Conservation (phyloP, 192 early-diverging fungal species). For the Gamsiella multidivaricata region DNA sequence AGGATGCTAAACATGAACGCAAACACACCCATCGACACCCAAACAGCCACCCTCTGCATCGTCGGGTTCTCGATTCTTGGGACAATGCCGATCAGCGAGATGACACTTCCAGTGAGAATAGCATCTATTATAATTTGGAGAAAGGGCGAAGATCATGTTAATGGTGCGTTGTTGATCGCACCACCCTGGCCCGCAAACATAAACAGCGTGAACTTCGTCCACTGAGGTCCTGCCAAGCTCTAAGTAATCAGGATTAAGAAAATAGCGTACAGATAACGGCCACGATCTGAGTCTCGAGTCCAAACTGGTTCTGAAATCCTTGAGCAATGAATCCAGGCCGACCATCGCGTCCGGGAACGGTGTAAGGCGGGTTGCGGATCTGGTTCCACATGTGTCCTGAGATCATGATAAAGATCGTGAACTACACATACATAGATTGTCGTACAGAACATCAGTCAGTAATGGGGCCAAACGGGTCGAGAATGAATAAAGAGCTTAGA, state of each 20-base stretch:
- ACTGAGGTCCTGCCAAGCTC: not conserved
- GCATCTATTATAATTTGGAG: constrained; percentile 62
- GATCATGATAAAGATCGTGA: constrained; percentile 75
- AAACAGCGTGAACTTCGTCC: too few species aligned
- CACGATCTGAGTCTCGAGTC: constrained; percentile 78
- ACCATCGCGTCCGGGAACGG: constrained; percentile 61
- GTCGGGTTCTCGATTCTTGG: constrained; percentile 65
- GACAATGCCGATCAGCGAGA: constrained; percentile 65
- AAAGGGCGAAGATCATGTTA: not conserved
- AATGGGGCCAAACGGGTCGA: not conserved
- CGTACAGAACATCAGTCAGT: too few species aligned
- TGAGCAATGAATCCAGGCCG: constrained; percentile 68
- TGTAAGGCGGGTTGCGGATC: constrained; percentile 80
- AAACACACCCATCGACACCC: constrained; percentile 74
- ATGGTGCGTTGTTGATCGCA: not conserved
- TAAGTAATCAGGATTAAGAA: not conserved
- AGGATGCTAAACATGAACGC: constrained; percentile 74
- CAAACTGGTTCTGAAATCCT: constrained; percentile 79
- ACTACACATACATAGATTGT: constrained; percentile 46
- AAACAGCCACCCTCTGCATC: constrained; percentile 71
- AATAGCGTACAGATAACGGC: constrained; percentile 72
- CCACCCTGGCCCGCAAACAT: too few species aligned
- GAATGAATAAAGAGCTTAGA: not conserved
- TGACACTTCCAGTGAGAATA: constrained; percentile 61
- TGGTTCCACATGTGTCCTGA: constrained; percentile 92